Conservation (phyloP, 495 filamentous ascomycete species). For the Astrothelium subdiscretum region DNA sequence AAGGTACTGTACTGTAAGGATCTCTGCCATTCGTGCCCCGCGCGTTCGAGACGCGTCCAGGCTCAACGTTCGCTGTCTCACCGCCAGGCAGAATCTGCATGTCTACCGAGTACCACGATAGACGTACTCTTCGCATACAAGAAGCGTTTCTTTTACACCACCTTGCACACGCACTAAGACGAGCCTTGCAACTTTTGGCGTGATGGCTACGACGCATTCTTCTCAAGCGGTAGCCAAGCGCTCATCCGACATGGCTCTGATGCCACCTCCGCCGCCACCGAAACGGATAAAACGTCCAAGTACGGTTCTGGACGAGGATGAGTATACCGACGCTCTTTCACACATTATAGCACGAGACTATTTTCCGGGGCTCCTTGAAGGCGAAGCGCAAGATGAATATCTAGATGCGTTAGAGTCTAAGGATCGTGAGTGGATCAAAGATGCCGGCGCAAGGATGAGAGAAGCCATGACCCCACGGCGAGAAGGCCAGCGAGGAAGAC, state of each 20-base stretch:
- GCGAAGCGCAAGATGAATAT: constrained; percentile 80
- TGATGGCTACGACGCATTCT: background rate
- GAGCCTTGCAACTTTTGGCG: too few relatives aligned
- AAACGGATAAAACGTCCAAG: constrained; percentile 90
- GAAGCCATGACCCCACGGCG: constrained; percentile 72
- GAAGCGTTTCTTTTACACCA: too few relatives aligned
- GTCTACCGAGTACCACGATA: too few relatives aligned
- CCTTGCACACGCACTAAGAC: too few relatives aligned
- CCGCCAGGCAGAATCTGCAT: background rate
- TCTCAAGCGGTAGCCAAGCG: constrained; percentile 48
- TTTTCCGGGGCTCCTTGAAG: constrained; percentile 84
- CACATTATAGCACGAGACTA: constrained; percentile 95
- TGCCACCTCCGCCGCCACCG: constrained; percentile 79
- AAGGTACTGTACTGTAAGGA: too few relatives aligned
- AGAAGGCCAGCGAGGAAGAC: constrained; percentile 32
- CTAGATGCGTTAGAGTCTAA: constrained; percentile 78
- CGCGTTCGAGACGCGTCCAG: background rate
- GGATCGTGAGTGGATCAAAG: constrained; percentile 76
- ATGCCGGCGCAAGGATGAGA: constrained; percentile 57
- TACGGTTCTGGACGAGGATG: constrained; percentile 85
- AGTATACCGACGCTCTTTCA: constrained; percentile 79
- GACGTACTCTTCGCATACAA: too few relatives aligned
- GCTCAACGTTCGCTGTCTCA: background rate
- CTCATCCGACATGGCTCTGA: constrained; percentile 56
- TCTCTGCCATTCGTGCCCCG: background rate